These are phyloP conservation scores for Fistulifera solaris DNA, from an alignment of 108 stramenopile genomes.

Conservation along the genomic window DNA sequence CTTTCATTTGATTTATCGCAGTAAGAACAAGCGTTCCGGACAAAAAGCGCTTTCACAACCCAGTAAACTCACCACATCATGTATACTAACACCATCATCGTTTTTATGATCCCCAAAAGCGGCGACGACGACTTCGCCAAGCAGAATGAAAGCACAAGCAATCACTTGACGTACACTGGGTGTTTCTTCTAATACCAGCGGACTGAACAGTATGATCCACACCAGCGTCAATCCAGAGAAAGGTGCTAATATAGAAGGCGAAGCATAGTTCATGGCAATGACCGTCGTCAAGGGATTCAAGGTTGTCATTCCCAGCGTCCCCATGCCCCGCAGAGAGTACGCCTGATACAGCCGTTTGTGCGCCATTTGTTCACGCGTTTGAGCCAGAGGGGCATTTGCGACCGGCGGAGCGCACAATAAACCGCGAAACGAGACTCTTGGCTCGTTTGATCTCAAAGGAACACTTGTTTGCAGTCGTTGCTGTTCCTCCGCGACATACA, in stretches of 20 bases:
- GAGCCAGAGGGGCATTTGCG: too few relatives aligned
- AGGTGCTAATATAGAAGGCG: slow-evolving; percentile 77
- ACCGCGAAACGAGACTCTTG: not conserved
- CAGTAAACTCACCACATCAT: slow-evolving; percentile 47
- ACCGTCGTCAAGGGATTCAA: slow-evolving; percentile 74
- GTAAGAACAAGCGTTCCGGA: not conserved
- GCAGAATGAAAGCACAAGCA: slow-evolving; percentile 57
- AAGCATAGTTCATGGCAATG: slow-evolving; percentile 78
- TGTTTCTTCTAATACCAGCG: slow-evolving; percentile 36
- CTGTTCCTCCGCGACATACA: too few relatives aligned
- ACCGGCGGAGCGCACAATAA: not conserved
- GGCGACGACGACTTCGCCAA: slow-evolving; percentile 69
- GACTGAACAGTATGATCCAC: slow-evolving; percentile 67
- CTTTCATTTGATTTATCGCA: slow-evolving; percentile 2
- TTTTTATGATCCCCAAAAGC: slow-evolving; percentile 82
- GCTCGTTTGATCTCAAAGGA: too few relatives aligned
- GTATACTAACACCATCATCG: slow-evolving; percentile 33
- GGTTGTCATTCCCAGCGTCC: slow-evolving; percentile 79
- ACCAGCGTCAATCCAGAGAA: slow-evolving; percentile 82
- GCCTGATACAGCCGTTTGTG: not conserved
- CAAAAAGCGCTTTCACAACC: not conserved
- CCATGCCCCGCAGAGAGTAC: slow-evolving; percentile 19
- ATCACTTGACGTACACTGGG: slow-evolving; percentile 41
- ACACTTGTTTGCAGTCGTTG: too few relatives aligned
- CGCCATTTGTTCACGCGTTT: slow-evolving; percentile 5